Evolutionary conservation across 176 grass and related monocot species (phyloP).

Genomic region (Ensete ventricosum): DNA sequence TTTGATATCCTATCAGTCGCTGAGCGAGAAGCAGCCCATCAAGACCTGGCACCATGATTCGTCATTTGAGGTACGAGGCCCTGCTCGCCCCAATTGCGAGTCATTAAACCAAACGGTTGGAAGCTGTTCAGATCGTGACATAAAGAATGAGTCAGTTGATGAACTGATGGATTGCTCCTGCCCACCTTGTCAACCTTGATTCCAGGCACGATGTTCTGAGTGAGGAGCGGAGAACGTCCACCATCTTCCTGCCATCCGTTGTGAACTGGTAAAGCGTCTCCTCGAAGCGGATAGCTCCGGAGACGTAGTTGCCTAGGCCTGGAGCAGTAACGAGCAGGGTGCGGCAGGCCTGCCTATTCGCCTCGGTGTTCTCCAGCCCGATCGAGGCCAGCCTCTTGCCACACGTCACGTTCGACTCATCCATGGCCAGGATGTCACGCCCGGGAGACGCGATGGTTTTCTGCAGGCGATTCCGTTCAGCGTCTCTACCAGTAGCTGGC

Average conservation of each 20-base stretch:
- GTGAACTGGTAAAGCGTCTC: slow-evolving; percentile 21
- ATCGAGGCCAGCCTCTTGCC: slow-evolving; percentile 11
- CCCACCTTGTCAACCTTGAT: slow-evolving; percentile 25
- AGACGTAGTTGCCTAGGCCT: slow-evolving; percentile 15
- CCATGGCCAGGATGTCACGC: slow-evolving; percentile 20
- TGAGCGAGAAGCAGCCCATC: slow-evolving; percentile 21
- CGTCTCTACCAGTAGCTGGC: background rate
- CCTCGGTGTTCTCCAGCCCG: slow-evolving; percentile 24
- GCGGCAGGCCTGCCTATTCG: slow-evolving; percentile 12
- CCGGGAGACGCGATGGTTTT: slow-evolving; percentile 19
- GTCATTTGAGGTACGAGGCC: slow-evolving; percentile 13
- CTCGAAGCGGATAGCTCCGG: slow-evolving; percentile 19
- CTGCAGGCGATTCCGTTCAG: background rate
- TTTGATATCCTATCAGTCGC: background rate
- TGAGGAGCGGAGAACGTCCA: slow-evolving; percentile 4
- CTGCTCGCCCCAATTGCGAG: background rate
- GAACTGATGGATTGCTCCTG: background rate
- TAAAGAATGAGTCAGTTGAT: background rate
- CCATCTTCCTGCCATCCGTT: slow-evolving; percentile 14
- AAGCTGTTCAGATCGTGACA: background rate
- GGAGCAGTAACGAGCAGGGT: slow-evolving; percentile 15
- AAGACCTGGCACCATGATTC: slow-evolving; percentile 20
- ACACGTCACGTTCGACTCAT: slow-evolving; percentile 21
- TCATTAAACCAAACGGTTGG: background rate
- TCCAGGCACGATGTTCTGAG: slow-evolving; percentile 16